phyloP scores from a whole-genome alignment of 2,329 filamentous ascomycete species.

The Fusarium graminum region DNA sequence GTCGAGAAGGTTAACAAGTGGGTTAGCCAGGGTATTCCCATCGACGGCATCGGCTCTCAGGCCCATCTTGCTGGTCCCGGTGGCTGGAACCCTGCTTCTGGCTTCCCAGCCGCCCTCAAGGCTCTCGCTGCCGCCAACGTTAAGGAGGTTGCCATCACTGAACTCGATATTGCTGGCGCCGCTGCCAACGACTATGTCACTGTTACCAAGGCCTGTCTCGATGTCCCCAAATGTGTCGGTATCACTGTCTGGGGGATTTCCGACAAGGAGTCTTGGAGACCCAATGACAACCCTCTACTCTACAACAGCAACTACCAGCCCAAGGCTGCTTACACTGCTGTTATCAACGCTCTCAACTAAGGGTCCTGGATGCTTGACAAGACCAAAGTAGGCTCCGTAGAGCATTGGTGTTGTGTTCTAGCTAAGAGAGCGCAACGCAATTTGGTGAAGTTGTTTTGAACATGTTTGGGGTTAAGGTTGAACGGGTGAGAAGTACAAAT shows the following conservation, averaged over 20 bases:
- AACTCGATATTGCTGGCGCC: constrained; percentile 74
- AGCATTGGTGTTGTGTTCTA: not conserved
- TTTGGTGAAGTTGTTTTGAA: not conserved
- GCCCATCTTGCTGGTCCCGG: constrained; percentile 59
- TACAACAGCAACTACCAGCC: constrained; percentile 66
- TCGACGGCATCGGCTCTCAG: constrained; percentile 68
- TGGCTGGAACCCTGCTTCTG: constrained; percentile 64
- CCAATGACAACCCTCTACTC: constrained; percentile 62
- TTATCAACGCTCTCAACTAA: constrained; percentile 26
- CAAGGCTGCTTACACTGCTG: constrained; percentile 65
- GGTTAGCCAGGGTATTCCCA: constrained; percentile 67
- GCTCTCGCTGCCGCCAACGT: constrained; percentile 62
- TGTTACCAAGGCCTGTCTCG: constrained; percentile 69
- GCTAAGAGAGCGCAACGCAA: not conserved
- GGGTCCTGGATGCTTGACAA: accelerated
- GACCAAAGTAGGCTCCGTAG: not conserved
- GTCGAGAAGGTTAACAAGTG: constrained; percentile 72
- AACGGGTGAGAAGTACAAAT: not conserved
- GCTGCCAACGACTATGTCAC: constrained; percentile 69
- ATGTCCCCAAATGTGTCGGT: constrained; percentile 70
- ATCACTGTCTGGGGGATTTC: constrained; percentile 73
- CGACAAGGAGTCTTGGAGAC: constrained; percentile 53
- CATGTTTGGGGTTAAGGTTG: constrained; percentile 2
- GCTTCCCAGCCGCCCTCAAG: constrained; percentile 63
- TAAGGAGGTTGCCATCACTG: constrained; percentile 74